Evolutionary conservation across 371 early-diverging fungal genomes (phyloP), one percentile per base, ranked within the genome.

Genomic region (Mucor velutinosus): DNA sequence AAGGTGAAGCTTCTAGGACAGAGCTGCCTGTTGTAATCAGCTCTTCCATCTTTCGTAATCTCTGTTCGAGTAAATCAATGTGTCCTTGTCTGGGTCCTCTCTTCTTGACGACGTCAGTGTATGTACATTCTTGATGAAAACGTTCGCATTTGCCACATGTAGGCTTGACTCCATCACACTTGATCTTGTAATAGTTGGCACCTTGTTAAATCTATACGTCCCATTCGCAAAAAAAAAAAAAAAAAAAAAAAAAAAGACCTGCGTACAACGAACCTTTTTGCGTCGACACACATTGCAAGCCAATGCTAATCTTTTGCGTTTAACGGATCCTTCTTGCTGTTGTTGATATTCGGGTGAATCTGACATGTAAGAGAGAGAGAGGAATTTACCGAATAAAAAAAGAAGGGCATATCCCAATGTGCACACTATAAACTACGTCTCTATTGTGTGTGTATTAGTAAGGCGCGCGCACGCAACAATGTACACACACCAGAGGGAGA

Each of bases 211-310:
- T 33, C 8, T 33, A 33, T 33, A 33, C 33, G 4, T 4, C 33
- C 7, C 33, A 4, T 8, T 8, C 8, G 7, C 3, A 35, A 35
- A 35, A 35, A 35, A 7, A 33, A 8, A 8, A 10, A 35, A 35
- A 35, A 35, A 35, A 7, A 33, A 10, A 35, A 35, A 35, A 35
- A 35, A 7, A 33, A 8, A 8, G 37, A 35, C 12, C 37, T 12
- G 37, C 12, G 37, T 35, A 57, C 19, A 32, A 10, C 76, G 77
- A 62, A 89, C 87, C 80, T 91, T 91, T 61, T 87, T 87, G 67
- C 87, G 87, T 35, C 84, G 80, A 73, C 92, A 92, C 6, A 82
- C 77, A 60, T 88, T 88, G 65, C 92, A 92, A 15, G 92, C 92
- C 65, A 89, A 85, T 0, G 87, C 87, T 7, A 86, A 80, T 29